Evolutionary conservation across 2,329 filamentous ascomycete species (phyloP), one percentile per base, ranked within the genome.

Genomic region (Penicillium sp.): DNA sequence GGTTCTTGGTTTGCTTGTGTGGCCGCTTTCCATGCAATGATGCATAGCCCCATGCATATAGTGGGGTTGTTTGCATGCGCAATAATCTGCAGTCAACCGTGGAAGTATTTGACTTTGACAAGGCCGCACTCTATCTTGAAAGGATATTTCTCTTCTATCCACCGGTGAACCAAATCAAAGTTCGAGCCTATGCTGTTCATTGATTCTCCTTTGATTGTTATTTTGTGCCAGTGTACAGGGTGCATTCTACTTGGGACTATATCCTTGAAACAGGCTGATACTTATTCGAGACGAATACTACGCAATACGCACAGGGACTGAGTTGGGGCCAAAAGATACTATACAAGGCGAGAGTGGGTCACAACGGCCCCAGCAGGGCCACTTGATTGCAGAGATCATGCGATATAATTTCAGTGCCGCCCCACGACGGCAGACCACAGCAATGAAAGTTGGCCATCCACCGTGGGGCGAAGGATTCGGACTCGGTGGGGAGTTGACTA

Each of bases 301-400:
- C 9, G 31, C 13, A 11, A 5, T 36, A 14, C 34, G 34, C 34
- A n/a, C 14, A 22, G 10, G 13, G 32, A 48, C 18, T 48, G 34
- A 36, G 29, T 48, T 47, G 11, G 43, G 34, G 34, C 34, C 34
- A 36, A 36, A 36, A 36, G 13, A 36, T 36, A 27, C 3, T 38
- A 13, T 38, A 32, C 24, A 43, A 36, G 34, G 34, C 53, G 56
- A 48, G 48, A 47, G 56, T 56, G 56, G 55, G 16, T 14, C 40
- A 40, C 2, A 52, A 58, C 55, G 45, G 43, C 46, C 8, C 42
- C 34, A 36, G 13, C 5, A 14, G 34, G 13, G 14, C 34, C 34
- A 36, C n/a, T 24, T 32, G 49, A 38, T 34, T 52, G 36, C 14
- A 4, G 4, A 40, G 16, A 50, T 34, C 31, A 34, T 36, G 34